Percentiles rank a stretch among this genome's conserved stretches.
These are phyloP conservation scores for Aspergillus calidoustus DNA, from an alignment of 2,329 filamentous ascomycete species.

Conservation along the genomic window DNA sequence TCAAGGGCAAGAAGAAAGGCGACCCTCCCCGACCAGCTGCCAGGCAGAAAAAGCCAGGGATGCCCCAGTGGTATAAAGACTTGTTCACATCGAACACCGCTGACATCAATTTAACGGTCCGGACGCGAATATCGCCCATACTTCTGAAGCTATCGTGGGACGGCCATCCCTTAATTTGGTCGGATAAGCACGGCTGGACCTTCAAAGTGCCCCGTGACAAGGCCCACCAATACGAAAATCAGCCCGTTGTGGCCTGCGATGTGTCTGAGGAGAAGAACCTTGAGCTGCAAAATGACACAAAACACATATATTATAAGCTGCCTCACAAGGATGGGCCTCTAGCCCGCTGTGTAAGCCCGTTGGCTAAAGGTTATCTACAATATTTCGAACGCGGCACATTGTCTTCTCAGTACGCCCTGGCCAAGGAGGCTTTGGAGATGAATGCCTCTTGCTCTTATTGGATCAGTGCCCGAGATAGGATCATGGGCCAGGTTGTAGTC, in stretches of 20 bases:
- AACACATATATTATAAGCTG: constrained; percentile 81
- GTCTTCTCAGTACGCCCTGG: constrained; percentile 85
- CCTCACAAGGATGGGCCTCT: constrained; percentile 94
- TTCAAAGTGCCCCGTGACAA: constrained; percentile 74
- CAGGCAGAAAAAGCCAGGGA: constrained; percentile 90
- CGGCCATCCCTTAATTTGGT: constrained; percentile 88
- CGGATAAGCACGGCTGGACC: constrained; percentile 89
- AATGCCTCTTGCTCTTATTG: constrained; percentile 99
- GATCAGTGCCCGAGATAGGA: constrained; percentile 93
- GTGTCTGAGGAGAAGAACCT: constrained; percentile 75
- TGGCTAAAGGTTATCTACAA: constrained; percentile 86
- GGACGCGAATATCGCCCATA: constrained; percentile 84
- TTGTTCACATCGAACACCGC: constrained; percentile 72
- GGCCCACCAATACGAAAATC: constrained; percentile 67
- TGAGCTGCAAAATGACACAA: constrained; percentile 67
- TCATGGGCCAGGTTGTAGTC: constrained; percentile 93
- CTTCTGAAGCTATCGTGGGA: constrained; percentile 87
- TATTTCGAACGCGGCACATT: constrained; percentile 91
- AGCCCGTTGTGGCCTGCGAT: constrained; percentile 74
- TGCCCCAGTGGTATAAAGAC: constrained; percentile 96
- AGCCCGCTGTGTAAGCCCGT: constrained; percentile 80
- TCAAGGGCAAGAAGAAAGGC: constrained; percentile 85
- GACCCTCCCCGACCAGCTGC: constrained; percentile 77
- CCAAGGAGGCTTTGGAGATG: constrained; percentile 96
- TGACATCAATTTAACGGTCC: constrained; percentile 76